phyloP scores from a whole-genome alignment of 352 stramenopile species.

The Ophiocytium majus region DNA sequence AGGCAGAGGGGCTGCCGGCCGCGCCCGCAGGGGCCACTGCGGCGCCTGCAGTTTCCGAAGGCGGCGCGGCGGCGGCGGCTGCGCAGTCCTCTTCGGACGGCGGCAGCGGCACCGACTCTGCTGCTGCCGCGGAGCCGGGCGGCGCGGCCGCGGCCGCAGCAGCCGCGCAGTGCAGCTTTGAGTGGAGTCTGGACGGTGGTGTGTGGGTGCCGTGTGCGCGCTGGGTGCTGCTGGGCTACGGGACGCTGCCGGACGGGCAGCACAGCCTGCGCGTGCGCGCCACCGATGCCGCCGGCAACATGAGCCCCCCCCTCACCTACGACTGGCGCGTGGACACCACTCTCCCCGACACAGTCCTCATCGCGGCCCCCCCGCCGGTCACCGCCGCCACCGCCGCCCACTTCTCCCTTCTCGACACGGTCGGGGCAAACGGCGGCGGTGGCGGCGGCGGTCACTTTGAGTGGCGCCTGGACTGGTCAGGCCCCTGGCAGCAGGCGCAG shows the following conservation, averaged over 20 bases:
- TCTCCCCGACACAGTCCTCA: conserved; percentile 41
- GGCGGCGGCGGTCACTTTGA: conserved; percentile 40
- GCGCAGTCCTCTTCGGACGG: too few relatives aligned
- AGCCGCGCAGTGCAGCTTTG: conserved; percentile 31
- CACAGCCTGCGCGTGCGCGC: conserved; percentile 16
- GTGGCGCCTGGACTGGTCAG: background rate
- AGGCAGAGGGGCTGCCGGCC: conserved; percentile 10
- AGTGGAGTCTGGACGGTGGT: conserved; percentile 31
- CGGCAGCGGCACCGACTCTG: too few relatives aligned
- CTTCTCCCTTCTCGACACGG: conserved; percentile 44
- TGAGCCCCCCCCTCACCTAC: background rate
- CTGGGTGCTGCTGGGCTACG: background rate
- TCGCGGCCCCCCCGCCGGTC: conserved; percentile 24
- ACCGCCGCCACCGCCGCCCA: conserved; percentile 21
- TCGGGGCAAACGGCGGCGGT: background rate
- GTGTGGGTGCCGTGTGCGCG: conserved; percentile 15
- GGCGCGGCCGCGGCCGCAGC: too few relatives aligned
- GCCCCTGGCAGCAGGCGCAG: background rate
- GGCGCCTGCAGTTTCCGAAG: too few relatives aligned
- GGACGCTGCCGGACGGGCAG: background rate
- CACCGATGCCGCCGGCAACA: conserved; percentile 39
- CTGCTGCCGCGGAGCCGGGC: too few relatives aligned
- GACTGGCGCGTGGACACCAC: conserved; percentile 41
- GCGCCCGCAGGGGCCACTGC: too few relatives aligned
- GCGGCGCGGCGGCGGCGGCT: background rate